Evolutionary conservation across 1,139 yeast genomes (phyloP).

Genomic region (Blastobotrys raffinosifermentans): DNA sequence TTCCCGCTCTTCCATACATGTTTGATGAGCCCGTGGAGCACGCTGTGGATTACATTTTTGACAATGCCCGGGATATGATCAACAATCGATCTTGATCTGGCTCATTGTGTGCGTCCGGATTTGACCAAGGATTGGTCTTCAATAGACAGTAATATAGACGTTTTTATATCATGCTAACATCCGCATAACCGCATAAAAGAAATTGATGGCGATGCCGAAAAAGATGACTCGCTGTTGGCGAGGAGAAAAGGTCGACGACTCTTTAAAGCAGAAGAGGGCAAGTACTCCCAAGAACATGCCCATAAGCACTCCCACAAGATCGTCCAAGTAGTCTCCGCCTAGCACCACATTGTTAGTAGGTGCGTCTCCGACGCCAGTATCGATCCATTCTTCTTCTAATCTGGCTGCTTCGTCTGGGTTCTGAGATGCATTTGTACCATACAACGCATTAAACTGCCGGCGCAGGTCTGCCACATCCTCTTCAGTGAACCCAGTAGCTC

Average conservation of each 20-base stretch:
- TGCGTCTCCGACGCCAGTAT: constrained; percentile 53
- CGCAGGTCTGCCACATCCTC: constrained; percentile 70
- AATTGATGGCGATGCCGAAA: constrained; percentile 31
- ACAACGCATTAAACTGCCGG: constrained; percentile 63
- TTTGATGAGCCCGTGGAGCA: constrained; percentile 81
- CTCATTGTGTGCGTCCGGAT: background rate
- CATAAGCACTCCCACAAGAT: constrained; percentile 30
- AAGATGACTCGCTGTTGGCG: constrained; percentile 31
- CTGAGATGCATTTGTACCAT: constrained; percentile 42
- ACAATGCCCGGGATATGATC: constrained; percentile 43
- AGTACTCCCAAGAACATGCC: constrained; percentile 36
- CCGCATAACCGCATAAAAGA: constrained; percentile 28
- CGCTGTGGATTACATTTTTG: constrained; percentile 59
- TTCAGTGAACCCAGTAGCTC: constrained; percentile 76
- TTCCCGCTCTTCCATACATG: constrained; percentile 70
- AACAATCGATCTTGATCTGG: background rate
- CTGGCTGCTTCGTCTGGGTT: constrained; percentile 40
- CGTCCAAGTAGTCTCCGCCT: constrained; percentile 33
- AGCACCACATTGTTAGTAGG: constrained; percentile 17
- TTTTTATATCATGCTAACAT: background rate
- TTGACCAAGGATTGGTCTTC: background rate
- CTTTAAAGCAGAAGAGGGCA: constrained; percentile 27
- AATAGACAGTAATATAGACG: background rate
- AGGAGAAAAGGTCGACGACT: constrained; percentile 24
- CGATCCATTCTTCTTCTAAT: constrained; percentile 88